A percentile compares a stretch with the other conserved stretches of the same genome.
These are phyloP conservation scores for Saksenaea oblongispora DNA, from an alignment of 371 early-diverging fungal species.

Conservation along the genomic window DNA sequence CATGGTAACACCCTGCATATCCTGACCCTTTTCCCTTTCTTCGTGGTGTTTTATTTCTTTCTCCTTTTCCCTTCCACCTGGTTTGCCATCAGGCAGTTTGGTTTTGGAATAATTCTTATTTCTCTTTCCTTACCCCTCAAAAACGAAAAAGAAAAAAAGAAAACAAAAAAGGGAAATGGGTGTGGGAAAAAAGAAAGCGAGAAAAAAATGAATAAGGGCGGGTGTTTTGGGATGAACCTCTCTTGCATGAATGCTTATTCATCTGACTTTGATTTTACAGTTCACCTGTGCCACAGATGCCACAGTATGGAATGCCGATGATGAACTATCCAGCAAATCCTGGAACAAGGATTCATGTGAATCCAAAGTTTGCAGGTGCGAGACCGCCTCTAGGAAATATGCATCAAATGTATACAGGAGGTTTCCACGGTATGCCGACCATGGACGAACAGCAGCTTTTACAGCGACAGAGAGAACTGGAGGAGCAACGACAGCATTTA, in stretches of 20 bases:
- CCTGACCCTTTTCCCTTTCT: neutral
- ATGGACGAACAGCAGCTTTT: neutral
- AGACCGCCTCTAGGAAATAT: neutral
- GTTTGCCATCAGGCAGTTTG: neutral
- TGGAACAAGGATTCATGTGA: neutral
- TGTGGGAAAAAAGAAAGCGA: neutral
- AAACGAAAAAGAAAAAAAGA: neutral
- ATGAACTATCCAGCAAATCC: neutral
- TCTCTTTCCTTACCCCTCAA: neutral
- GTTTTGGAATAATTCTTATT: neutral
- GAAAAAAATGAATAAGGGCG: neutral
- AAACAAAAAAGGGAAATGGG: neutral
- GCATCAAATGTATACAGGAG: neutral
- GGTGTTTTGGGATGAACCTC: neutral
- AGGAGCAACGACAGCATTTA: neutral
- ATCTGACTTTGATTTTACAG: constrained; percentile 4
- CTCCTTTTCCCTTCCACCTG: neutral
- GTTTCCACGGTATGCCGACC: neutral
- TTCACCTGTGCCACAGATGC: neutral
- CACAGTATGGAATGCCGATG: constrained; percentile 1
- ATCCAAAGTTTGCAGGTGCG: constrained; percentile 1
- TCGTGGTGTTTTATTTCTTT: neutral
- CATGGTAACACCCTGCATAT: neutral
- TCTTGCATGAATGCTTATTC: neutral
- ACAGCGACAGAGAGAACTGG: neutral